phyloP scores from a whole-genome alignment of 2,329 filamentous ascomycete species.

The Eurotiales sp. region DNA sequence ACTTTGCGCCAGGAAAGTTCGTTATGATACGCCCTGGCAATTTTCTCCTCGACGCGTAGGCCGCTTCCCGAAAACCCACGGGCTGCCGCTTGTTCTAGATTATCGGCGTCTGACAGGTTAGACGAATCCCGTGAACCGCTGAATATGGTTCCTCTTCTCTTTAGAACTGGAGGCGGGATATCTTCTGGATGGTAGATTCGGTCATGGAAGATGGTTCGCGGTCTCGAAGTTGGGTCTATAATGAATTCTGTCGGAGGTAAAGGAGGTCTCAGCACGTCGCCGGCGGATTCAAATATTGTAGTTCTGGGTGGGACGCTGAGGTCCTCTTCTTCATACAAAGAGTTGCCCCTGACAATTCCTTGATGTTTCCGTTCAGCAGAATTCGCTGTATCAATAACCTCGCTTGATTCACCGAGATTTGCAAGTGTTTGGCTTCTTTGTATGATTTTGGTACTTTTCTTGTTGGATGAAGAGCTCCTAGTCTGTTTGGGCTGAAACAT shows the following conservation, averaged over 20 bases:
- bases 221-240: conserved; percentile 73
- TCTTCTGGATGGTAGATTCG: conserved; percentile 90
- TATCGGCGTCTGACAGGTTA: conserved; percentile 11
- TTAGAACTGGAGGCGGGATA: conserved; percentile 70
- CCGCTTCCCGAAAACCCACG: conserved; percentile 23
- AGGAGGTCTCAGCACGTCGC: conserved; percentile 86
- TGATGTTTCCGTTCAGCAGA: conserved; percentile 19
- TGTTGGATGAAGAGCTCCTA: conserved; percentile 43
- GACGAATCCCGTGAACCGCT: conserved; percentile 19
- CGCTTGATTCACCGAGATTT: conserved; percentile 21
- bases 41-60: conserved; percentile 96
- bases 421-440: conserved; percentile 71
- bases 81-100: conserved; percentile 18
- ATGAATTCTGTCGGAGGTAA: conserved; percentile 78
- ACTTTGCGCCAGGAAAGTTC: conserved; percentile 95
- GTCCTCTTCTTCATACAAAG: conserved; percentile 45
- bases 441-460: conserved; percentile 60
- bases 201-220: conserved; percentile 93
- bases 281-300: conserved; percentile 90
- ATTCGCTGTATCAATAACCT: conserved; percentile 6
- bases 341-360: conserved; percentile 50
- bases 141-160: conserved; percentile 39
- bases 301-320: conserved; percentile 77
- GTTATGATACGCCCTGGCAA: conserved; percentile 89
- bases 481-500: conserved; percentile 64